Evolutionary conservation across 1,284 basidiomycete genomes (phyloP), one percentile per base, ranked within the genome.

Genomic region (Pascua guehoae): DNA sequence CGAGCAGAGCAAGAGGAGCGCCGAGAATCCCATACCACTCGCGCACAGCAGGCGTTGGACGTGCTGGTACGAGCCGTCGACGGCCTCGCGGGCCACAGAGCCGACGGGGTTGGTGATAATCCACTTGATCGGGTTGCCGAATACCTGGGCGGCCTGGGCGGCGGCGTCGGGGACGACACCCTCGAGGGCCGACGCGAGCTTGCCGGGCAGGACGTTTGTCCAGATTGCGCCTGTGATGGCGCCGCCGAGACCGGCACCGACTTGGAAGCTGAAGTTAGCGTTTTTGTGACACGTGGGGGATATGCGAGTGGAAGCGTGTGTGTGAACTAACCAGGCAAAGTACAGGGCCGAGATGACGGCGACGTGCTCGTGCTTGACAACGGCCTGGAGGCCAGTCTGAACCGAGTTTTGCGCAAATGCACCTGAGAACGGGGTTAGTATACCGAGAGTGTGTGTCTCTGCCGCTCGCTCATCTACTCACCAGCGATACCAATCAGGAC

Each of bases 201-300:
- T n/a, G n/a, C 39, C 32, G 37, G 48, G 48, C 50, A 56, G 51
- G 8, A 36, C 38, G 41, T 47, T 51, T 12, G 64, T 60, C 77
- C 77, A 79, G 59, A 79, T 75, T 8, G 76, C 74, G 14, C 75
- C 78, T 4, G 76, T 73, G 56, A 78, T 66, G 43, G 72, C 65
- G 41, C 59, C 62, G 10, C 76, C 75, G 41, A 78, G 56, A 1
- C 72, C 70, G 4, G 64, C 66, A 12, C 77, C 77, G 51, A 78
- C 66, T 45, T 69, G 47, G 54, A 18, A 56, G 41, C 43, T 56
- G 45, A 59, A 15, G 40, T 53, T 11, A 53, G 51, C 18, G 3
- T 1, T 9, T n/a, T n/a, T n/a, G n/a, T n/a, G n/a, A n/a, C n/a
- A n/a, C n/a, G n/a, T n/a, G n/a, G n/a, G n/a, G n/a, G n/a, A n/a